Percentiles rank a stretch among this genome's conserved stretches.
phyloP scores from a whole-genome alignment of 179 eudicot genomes.

The Vitellaria paradoxa region DNA sequence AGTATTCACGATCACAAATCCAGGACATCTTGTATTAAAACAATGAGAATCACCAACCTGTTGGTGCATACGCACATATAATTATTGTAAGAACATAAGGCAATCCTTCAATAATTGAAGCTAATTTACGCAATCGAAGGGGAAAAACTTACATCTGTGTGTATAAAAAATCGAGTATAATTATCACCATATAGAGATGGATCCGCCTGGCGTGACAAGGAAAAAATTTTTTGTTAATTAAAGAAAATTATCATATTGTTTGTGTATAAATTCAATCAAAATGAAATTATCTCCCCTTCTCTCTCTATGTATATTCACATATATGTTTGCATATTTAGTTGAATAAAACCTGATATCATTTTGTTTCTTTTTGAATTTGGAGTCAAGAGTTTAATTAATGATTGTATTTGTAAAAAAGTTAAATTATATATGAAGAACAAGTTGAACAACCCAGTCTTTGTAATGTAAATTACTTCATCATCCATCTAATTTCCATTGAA shows the following conservation, averaged over 20 bases:
- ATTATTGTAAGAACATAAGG: neutral
- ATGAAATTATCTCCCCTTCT: too few relatives aligned
- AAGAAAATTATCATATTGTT: too few relatives aligned
- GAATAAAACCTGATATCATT: too few relatives aligned
- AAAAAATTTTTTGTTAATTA: too few relatives aligned
- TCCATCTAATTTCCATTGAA: slow-evolving; percentile 71
- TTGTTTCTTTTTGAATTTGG: too few relatives aligned
- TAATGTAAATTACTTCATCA: slow-evolving; percentile 50
- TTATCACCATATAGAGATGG: slow-evolving; percentile 11
- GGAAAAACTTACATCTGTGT: neutral
- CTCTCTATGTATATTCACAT: too few relatives aligned
- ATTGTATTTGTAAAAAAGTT: too few relatives aligned
- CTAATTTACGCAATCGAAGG: neutral
- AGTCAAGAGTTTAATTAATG: too few relatives aligned
- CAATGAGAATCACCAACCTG: slow-evolving; percentile 5
- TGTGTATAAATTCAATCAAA: too few relatives aligned
- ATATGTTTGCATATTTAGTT: too few relatives aligned
- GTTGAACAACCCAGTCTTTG: slow-evolving; percentile 94
- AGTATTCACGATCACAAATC: neutral
- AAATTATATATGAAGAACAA: slow-evolving; percentile 76
- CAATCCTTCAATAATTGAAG: neutral
- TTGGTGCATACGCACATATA: neutral
- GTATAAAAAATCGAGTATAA: neutral
- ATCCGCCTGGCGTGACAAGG: neutral
- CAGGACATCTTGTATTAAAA: slow-evolving; percentile 13